Conservation (phyloP, 371 early-diverging fungal genomes). For the Syncephalis fuscata region DNA sequence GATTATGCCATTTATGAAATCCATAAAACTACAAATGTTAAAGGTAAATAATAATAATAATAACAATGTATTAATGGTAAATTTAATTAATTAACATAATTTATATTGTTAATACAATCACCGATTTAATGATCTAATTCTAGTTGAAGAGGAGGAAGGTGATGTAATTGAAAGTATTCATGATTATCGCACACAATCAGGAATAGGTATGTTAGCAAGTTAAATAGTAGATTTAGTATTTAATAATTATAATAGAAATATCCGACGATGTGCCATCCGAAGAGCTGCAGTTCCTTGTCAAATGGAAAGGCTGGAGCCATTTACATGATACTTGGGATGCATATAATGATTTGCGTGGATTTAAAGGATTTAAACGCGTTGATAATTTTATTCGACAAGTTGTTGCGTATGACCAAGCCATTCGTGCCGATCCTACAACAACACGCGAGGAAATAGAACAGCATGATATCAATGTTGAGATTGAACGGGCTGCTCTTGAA, state of each 20-base stretch:
- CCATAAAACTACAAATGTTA: no score
- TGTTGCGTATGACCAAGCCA: constrained; percentile 36
- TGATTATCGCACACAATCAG: constrained; percentile 24
- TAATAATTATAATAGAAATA: background rate
- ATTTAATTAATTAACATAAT: no score
- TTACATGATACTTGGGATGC: constrained; percentile 86
- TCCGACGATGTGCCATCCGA: background rate
- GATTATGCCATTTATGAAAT: no score
- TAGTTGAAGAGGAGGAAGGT: constrained; percentile 19
- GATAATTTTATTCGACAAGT: constrained; percentile 67
- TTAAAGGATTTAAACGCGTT: constrained; percentile 79
- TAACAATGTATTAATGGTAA: no score
- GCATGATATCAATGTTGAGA: constrained; percentile 61
- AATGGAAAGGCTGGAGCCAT: constrained; percentile 88
- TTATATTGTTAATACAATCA: no score
- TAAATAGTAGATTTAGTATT: background rate
- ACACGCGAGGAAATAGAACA: constrained; percentile 80
- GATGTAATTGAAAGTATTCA: constrained; percentile 45
- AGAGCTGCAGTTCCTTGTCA: constrained; percentile 70
- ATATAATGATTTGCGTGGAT: constrained; percentile 33
- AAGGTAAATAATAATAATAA: no score
- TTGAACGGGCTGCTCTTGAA: constrained; percentile 60
- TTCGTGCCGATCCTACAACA: constrained; percentile 46
- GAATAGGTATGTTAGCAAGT: constrained; percentile 2
- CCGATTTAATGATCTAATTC: no score